Evolutionary conservation across 225 moss, liverwort and hornwort genomes (phyloP).

Genomic region (Rhytidiadelphus loreus): DNA sequence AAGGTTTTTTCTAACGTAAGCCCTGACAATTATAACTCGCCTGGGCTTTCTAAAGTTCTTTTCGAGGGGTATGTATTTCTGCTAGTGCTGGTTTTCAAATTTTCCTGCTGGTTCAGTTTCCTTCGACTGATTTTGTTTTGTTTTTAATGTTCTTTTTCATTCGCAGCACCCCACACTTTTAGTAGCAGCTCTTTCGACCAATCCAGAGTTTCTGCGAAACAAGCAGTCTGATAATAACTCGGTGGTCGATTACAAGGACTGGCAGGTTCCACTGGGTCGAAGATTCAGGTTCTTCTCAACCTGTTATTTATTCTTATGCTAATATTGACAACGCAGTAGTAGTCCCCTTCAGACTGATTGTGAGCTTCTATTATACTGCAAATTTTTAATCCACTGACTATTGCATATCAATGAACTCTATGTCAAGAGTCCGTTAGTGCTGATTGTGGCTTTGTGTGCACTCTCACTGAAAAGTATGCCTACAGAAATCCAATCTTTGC

Average conservation of each 20-base stretch:
- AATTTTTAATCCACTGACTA: not conserved
- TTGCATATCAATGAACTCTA: not conserved
- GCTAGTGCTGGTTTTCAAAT: not conserved
- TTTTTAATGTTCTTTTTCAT: not conserved
- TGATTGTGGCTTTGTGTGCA: not conserved
- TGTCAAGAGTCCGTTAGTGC: not conserved
- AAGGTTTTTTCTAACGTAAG: not conserved
- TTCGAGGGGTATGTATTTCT: not conserved
- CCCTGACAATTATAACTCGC: not conserved
- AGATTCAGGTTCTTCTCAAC: conserved; percentile 49
- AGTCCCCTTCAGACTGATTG: not conserved
- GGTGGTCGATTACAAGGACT: conserved; percentile 80
- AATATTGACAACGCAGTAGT: not conserved
- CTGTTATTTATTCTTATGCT: not conserved
- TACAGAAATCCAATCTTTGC: not conserved
- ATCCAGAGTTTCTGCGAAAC: conserved; percentile 52
- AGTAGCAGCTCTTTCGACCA: conserved; percentile 51
- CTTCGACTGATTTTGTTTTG: not conserved
- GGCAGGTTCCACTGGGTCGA: conserved; percentile 76
- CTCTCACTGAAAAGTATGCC: not conserved
- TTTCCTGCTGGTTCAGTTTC: not conserved
- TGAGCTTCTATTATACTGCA: not conserved
- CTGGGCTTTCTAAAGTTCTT: not conserved
- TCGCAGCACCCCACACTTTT: conserved; percentile 31
- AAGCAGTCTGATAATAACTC: conserved; percentile 49